Evolutionary conservation across 1,284 basidiomycete genomes (phyloP).

Genomic region (Trichosporon sp.): DNA sequence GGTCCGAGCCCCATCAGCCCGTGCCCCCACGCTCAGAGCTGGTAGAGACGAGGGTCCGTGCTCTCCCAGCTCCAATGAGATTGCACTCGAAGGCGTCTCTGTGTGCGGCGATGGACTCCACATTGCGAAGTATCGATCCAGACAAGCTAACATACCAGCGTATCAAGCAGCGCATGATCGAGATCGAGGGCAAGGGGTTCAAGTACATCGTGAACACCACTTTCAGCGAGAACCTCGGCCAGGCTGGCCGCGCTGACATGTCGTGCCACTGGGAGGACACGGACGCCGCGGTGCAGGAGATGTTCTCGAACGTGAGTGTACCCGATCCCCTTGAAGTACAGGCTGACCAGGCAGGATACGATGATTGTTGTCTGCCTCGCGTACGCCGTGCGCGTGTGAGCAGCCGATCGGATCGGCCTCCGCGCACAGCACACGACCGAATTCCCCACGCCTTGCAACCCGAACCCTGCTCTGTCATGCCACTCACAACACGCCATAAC

Average conservation of each 20-base stretch:
- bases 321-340: too few species aligned
- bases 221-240: conserved; percentile 51
- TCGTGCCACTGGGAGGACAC: conserved; percentile 56
- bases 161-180: conserved; percentile 51
- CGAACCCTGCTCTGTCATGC: background rate
- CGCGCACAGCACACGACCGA: background rate
- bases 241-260: conserved; percentile 55
- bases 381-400: conserved; percentile 44
- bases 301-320: conserved; percentile 50
- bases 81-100: too few species aligned
- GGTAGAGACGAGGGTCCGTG: background rate
- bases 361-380: conserved; percentile 52
- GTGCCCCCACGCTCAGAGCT: background rate
- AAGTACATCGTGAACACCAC: conserved; percentile 51
- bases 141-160: conserved; percentile 33
- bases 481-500: background rate
- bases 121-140: too few species aligned
- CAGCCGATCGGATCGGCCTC: background rate
- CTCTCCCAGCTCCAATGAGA: background rate
- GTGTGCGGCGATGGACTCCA: background rate
- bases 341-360: conserved; percentile 39
- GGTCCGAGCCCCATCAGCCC: background rate
- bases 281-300: conserved; percentile 50
- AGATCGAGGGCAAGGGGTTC: conserved; percentile 51
- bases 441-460: background rate